phyloP scores from a whole-genome alignment of 176 grass and related monocot genomes.

The Carex scoparia region DNA sequence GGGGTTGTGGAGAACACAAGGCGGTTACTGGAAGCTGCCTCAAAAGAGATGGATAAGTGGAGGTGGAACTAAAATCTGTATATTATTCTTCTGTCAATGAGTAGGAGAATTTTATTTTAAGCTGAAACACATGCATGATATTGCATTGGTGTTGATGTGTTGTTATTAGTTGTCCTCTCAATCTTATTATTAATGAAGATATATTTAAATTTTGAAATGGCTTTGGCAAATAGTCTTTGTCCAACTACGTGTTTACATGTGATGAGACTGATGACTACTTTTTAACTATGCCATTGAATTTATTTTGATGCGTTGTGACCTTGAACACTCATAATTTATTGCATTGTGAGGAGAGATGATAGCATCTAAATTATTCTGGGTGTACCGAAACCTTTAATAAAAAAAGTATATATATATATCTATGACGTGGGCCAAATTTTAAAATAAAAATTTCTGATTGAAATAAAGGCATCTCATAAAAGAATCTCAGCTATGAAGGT shows the following conservation, averaged over 20 bases:
- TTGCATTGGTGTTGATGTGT: slow-evolving; percentile 3
- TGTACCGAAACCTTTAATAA: no score
- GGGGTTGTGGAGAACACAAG: slow-evolving; percentile 75
- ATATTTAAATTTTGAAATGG: slow-evolving; percentile 3
- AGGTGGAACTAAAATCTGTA: slow-evolving; percentile 38
- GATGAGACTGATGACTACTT: slow-evolving; percentile 15
- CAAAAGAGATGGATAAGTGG: slow-evolving; percentile 87
- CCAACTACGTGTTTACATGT: slow-evolving; percentile 25
- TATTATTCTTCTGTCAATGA: not conserved
- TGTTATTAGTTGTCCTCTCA: not conserved
- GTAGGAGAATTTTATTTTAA: not conserved
- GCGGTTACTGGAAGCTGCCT: slow-evolving; percentile 69
- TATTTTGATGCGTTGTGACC: not conserved
- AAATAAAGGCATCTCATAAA: not conserved
- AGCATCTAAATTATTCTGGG: no score
- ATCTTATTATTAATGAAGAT: not conserved
- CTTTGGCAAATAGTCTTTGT: slow-evolving; percentile 8
- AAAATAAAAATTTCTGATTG: not conserved
- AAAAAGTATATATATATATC: no score
- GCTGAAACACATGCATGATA: not conserved
- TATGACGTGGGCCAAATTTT: not conserved
- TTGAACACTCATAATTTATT: not conserved
- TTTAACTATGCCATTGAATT: not conserved
- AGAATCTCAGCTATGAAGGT: not conserved
- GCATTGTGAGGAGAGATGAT: no score